Evolutionary conservation across 345 rosid species (phyloP).

Genomic region (Rhodomyrtus tomentosa): DNA sequence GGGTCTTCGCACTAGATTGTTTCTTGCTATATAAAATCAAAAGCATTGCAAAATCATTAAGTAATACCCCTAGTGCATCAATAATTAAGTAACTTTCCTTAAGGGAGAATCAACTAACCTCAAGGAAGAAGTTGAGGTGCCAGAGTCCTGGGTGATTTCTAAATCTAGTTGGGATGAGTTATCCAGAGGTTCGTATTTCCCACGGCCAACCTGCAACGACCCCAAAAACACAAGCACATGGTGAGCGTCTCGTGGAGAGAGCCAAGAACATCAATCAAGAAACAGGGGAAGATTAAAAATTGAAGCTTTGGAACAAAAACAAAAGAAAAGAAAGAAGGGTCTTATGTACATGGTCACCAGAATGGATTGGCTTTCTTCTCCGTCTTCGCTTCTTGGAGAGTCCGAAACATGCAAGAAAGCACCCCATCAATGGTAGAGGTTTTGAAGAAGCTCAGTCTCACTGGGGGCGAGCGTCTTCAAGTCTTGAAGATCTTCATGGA

Average conservation of each 20-base stretch:
- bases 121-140: background rate
- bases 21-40: conserved; percentile 16
- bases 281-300: background rate
- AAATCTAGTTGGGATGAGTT: conserved; percentile 22
- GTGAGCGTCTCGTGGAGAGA: background rate
- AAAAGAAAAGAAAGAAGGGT: background rate
- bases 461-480: background rate
- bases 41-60: background rate
- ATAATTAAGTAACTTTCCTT: background rate
- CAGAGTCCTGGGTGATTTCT: background rate
- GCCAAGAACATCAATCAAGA: background rate
- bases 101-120: background rate
- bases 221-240: background rate
- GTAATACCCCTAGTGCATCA: background rate
- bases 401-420: conserved; percentile 85
- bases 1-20: conserved; percentile 15
- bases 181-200: conserved; percentile 40
- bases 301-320: background rate
- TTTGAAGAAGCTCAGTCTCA: background rate
- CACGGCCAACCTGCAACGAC: conserved; percentile 22
- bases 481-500: background rate
- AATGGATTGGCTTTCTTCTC: conserved; percentile 33
- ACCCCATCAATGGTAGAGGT: conserved; percentile 35
- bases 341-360: conserved; percentile 35
- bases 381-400: conserved; percentile 45